Base-by-base conservation (phyloP, 1,284 basidiomycete species). In the Fistulina hepatica region DNA sequence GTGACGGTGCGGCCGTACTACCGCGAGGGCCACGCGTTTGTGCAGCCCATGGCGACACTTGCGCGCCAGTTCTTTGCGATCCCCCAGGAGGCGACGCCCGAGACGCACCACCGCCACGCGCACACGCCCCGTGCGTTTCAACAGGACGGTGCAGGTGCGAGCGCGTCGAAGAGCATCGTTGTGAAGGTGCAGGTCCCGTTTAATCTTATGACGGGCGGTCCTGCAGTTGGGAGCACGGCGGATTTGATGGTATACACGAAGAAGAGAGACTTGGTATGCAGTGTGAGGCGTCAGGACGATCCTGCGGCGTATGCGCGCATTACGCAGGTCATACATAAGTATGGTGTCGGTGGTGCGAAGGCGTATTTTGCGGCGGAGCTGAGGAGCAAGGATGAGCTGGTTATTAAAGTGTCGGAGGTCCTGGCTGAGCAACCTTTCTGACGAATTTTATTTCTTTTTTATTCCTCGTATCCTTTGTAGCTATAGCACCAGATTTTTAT, bases 321-420 rank as follows among this genome's bases (percentile, higher is more conserved):
- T 25, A 40, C 49, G 21, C 42, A 58, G 17, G 49, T 57, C 3
- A 55, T 76, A n/a, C 51, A 52, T 25, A 47, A 46, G 10, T 58
- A 62, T 31, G 69, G 70, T 3, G 58, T 67, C 4, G 56, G 55
- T 4, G 64, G 66, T 0, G 50, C 54, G n/a, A 76, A 73, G 50
- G 73, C 66, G 0, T 76, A 75, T 48, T 74, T 76, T 39, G 56
- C 63, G 2, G 72, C 73, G 1, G 67, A 71, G 47, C 40, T 76
- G 44, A 64, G 55, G 47, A 61, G 51, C 24, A 54, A 56, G 34
- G 57, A 71, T 34, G 62, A 65, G 47, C 44, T 76, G 35, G 55
- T 69, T 2, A 59, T 76, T 21, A 73, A 73, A 42, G 51, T 65
- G 11, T 60, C 60, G 5, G 67, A 74, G 37, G 57, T 68, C 4